Percentiles rank a stretch among this genome's conserved stretches.
These are phyloP conservation scores for Aurantiochytrium sp. DNA, from an alignment of 108 stramenopile species.

Conservation along the genomic window DNA sequence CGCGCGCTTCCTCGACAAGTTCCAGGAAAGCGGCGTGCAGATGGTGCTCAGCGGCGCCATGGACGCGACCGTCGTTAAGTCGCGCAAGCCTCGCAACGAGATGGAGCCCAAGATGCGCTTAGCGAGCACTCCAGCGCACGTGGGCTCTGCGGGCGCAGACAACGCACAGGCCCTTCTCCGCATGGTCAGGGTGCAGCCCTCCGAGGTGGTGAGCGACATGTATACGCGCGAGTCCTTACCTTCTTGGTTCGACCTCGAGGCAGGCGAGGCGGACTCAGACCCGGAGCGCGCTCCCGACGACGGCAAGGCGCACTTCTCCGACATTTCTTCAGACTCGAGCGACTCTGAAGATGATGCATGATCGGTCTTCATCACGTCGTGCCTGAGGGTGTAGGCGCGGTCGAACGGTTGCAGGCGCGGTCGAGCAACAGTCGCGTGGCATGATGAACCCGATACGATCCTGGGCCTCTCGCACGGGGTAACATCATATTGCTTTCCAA, in stretches of 20 bases:
- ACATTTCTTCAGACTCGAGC: not conserved
- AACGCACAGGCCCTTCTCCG: not conserved
- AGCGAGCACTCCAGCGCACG: not conserved
- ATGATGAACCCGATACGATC: too few relatives aligned
- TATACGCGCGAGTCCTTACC: not conserved
- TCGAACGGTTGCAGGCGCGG: too few relatives aligned
- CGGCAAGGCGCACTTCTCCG: not conserved
- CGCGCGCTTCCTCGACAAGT: not conserved
- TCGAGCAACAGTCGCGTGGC: too few relatives aligned
- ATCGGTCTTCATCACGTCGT: too few relatives aligned
- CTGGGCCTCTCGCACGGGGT: too few relatives aligned
- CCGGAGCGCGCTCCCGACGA: not conserved
- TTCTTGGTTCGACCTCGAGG: not conserved
- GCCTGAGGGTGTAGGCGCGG: too few relatives aligned
- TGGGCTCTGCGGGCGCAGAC: not conserved
- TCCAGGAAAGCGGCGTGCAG: not conserved
- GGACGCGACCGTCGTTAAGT: not conserved
- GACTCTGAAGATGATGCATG: not conserved
- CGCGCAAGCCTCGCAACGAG: not conserved
- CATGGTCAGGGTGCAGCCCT: not conserved
- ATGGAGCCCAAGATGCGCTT: not conserved
- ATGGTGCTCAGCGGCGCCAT: not conserved
- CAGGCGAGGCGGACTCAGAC: not conserved
- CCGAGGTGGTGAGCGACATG: not conserved
- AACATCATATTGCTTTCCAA: too few relatives aligned